phyloP scores from a whole-genome alignment of 208 protist species.

The Phytomonas francai region DNA sequence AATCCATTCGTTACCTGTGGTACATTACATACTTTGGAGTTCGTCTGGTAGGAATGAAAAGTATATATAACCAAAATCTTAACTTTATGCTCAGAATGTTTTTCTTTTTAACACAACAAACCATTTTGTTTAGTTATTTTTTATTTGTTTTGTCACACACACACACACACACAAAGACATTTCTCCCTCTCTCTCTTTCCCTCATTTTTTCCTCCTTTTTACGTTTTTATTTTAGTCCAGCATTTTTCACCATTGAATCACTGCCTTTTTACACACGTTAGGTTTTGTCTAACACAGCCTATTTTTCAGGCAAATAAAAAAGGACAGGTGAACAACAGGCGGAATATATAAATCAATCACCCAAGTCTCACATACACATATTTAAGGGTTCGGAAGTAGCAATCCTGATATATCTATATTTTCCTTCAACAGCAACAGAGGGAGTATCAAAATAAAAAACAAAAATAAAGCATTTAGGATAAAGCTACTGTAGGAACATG shows the following conservation, averaged over 20 bases:
- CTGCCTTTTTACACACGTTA: background rate
- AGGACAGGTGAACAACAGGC: background rate
- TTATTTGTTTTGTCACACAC: no score
- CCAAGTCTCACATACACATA: background rate
- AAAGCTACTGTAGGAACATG: slow-evolving; percentile 12
- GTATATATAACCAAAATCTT: background rate
- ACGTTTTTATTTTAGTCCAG: background rate
- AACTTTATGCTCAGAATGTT: background rate
- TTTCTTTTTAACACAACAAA: background rate
- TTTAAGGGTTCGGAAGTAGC: background rate
- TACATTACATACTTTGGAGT: background rate
- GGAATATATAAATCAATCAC: background rate
- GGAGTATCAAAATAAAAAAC: background rate
- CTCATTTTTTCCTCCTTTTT: background rate
- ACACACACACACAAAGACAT: no score
- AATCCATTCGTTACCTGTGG: background rate
- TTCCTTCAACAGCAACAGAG: background rate
- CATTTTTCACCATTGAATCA: background rate
- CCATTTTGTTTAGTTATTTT: background rate
- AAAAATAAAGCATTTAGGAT: background rate
- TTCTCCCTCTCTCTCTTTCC: background rate
- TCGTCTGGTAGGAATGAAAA: background rate
- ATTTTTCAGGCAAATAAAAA: background rate
- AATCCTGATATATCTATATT: background rate
- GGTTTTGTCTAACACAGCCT: background rate